Conservation (phyloP, 371 early-diverging fungal species). For the Coemansia sp. region DNA sequence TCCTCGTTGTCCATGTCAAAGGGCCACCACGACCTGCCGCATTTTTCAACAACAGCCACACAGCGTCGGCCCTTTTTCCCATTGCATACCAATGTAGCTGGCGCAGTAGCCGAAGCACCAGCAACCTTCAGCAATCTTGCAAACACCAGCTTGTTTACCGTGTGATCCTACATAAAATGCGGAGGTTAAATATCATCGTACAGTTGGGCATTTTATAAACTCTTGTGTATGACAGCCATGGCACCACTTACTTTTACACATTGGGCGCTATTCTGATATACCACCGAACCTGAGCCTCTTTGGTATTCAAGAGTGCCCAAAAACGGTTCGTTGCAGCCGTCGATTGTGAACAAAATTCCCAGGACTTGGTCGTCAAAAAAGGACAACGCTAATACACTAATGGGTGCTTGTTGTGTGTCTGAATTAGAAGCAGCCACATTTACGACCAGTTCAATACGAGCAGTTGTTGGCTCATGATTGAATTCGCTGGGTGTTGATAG, state of each 20-base stretch:
- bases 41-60: constrained; percentile 28
- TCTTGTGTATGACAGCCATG: not conserved
- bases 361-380: constrained; percentile 35
- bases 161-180: not conserved
- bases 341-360: constrained; percentile 32
- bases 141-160: constrained; percentile 15
- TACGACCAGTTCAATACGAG: constrained; percentile 14
- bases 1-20: constrained; percentile 41
- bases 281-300: not conserved
- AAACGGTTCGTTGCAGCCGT: constrained; percentile 19
- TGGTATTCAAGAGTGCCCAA: constrained; percentile 31
- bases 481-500: not conserved
- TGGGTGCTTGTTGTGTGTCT: not conserved
- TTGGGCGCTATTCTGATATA: not conserved
- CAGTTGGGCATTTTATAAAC: not conserved
- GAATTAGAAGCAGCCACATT: not conserved
- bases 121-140: constrained; percentile 10
- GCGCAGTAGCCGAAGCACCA: constrained; percentile 11
- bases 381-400: constrained; percentile 18
- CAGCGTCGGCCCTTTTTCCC: constrained; percentile 36
- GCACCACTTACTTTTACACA: not conserved
- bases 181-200: not conserved
- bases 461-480: not conserved
- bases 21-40: constrained; percentile 43
- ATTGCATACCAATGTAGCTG: constrained; percentile 19